A percentile compares a stretch with the other conserved stretches of the same genome.
Conservation (phyloP, 208 protist genomes). For the Trypanosoma mega region DNA sequence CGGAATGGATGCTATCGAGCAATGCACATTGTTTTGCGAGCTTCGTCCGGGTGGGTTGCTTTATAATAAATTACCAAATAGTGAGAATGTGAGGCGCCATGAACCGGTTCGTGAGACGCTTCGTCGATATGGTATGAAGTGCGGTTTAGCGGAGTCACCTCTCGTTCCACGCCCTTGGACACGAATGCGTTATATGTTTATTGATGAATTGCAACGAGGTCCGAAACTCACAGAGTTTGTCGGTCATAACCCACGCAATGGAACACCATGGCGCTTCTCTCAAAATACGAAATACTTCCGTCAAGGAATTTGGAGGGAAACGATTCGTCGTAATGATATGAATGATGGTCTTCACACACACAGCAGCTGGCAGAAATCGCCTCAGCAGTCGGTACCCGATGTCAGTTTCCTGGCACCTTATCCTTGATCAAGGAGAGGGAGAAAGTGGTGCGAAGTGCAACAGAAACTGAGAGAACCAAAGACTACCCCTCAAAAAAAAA, state of each 20-base stretch:
- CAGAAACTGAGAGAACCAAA: neutral
- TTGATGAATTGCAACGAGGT: constrained; percentile 88
- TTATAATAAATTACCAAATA: constrained; percentile 60
- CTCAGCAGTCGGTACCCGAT: constrained; percentile 87
- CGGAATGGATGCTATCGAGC: constrained; percentile 86
- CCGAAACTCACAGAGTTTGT: constrained; percentile 86
- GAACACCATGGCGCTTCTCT: constrained; percentile 86
- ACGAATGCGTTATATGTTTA: constrained; percentile 87
- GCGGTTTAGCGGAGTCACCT: constrained; percentile 76
- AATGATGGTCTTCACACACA: constrained; percentile 83
- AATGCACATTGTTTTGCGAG: constrained; percentile 82
- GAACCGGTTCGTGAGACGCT: constrained; percentile 63
- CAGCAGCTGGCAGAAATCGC: constrained; percentile 89
- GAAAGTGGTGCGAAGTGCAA: too few species aligned
- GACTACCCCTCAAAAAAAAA: too few species aligned
- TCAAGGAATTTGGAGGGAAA: constrained; percentile 83
- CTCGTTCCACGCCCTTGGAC: constrained; percentile 84
- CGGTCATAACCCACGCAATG: constrained; percentile 84
- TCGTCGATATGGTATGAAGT: constrained; percentile 78
- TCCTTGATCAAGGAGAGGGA: constrained; percentile 33
- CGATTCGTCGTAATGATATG: constrained; percentile 86
- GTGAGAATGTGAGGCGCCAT: constrained; percentile 32
- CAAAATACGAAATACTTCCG: constrained; percentile 88
- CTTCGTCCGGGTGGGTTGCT: constrained; percentile 81
- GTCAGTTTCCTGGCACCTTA: constrained; percentile 77